Base-by-base conservation (phyloP, 2,329 filamentous ascomycete genomes). In the Scedosporium apiospermum region DNA sequence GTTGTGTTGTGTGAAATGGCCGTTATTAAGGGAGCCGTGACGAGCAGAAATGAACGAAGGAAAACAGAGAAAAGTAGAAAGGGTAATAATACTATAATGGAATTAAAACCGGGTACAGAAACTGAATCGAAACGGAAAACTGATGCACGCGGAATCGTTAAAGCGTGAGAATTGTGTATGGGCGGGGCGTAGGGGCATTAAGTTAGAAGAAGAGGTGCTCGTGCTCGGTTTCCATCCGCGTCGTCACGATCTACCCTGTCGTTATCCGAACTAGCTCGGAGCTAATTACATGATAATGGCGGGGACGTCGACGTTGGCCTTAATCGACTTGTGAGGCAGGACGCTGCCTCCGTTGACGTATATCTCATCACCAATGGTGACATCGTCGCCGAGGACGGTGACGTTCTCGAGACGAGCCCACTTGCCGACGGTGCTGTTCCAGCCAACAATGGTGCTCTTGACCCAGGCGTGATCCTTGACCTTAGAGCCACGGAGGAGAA, bases 401-500 rank as follows among this genome's bases (percentile, higher is more conserved):
- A 98, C 93, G 73, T 99, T 99, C 83, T 99, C 95, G 67, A 98
- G 82, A 68, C 93, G 89, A 64, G 93, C 93, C 93, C 93, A 99
- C 73, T 89, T 90, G 73, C 93, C 93, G 63, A 99, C 91, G 42
- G 87, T 89, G 80, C 91, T 96, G 84, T 97, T 96, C 93, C 93
- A 99, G 72, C 93, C 93, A 61, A 98, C 92, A 75, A 99, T 98
- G 70, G 93, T 95, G 74, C 90, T 96, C 87, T 98, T 98, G 76
- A 99, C 86, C 93, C 93, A 98, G 58, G 95, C 95, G 75, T 99
- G 93, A 74, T 99, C 95, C 84, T 97, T 97, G 77, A 97, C 88
- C 81, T 96, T 96, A 78, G 89, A 91, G 71, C 91, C 90, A 65
- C 88, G 85, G 67, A 99, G 83, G 63, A 99, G 78, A 26, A 98